Conservation (phyloP, 306 rosid genomes). For the Clitoria ternatea region DNA sequence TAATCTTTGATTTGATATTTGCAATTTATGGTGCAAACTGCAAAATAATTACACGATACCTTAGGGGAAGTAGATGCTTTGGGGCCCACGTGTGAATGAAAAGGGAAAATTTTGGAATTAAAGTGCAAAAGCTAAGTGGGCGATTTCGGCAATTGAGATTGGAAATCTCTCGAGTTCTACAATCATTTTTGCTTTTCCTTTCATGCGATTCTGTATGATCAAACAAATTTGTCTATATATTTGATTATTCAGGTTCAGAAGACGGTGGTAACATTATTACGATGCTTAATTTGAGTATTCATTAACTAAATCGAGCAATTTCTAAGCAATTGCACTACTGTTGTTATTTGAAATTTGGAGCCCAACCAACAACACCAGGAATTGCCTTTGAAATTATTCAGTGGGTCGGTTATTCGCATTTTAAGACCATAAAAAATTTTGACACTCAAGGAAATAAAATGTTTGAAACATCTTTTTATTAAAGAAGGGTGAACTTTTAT, state of each 20-base stretch:
- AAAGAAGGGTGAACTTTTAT: no score
- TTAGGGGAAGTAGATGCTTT: neutral
- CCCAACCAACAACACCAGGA: no score
- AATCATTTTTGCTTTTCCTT: neutral
- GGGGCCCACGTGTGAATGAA: slow-evolving; percentile 6
- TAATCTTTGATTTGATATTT: slow-evolving; percentile 5
- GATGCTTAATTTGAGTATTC: neutral
- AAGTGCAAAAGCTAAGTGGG: neutral
- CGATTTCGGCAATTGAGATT: neutral
- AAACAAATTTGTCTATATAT: neutral
- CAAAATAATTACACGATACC: neutral
- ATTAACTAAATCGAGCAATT: neutral
- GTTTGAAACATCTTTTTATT: no score
- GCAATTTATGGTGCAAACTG: neutral
- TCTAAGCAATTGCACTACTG: neutral
- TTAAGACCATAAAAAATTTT: no score
- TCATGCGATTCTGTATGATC: neutral
- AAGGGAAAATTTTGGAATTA: neutral
- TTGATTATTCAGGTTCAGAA: neutral
- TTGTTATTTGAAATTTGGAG: no score
- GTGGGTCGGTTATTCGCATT: no score
- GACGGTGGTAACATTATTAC: neutral
- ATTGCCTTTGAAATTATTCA: no score
- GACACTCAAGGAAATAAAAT: no score
- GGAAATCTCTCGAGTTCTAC: slow-evolving; percentile 10